Base-by-base conservation (phyloP, 2,329 filamentous ascomycete species). In the Periglandula ipomoeae region DNA sequence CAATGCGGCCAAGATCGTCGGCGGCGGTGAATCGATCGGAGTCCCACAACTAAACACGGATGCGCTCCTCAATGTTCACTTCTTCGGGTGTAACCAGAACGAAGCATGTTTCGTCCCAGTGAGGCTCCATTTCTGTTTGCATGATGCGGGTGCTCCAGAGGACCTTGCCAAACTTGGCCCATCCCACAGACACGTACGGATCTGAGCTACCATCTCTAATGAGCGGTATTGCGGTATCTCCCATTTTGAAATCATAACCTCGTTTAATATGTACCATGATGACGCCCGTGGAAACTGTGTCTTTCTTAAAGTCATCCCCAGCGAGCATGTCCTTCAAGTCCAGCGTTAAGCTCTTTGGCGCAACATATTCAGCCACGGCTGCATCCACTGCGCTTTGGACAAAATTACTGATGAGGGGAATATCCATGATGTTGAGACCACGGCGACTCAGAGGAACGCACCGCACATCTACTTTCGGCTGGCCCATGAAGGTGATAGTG, bases 281-380 rank as follows among this genome's bases (percentile, higher is more conserved):
- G 1, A 87, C 74, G 17, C 85, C 85, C 27, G 78, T 72, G 2
- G 79, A 73, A 26, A 67, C 65, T 0, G 84, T 87, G 53, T 89
- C 84, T 60, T 87, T 87, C 64, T 88, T 89, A 69, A 85, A 88
- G 57, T 89, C 85, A 50, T 87, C 84, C 4, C 85, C 85, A 7
- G 85, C 75, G 11, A 89, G 74, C 81, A 88, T 88, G 51, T 87
- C 83, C 61, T 87, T 86, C 30, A 89, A 68, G 59, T 89, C 81
- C 5, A 89, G 69, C 0, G 85, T 87, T 46, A 88, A 65, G 48
- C 81, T 86, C 66, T 87, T 87, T 0, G 85, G 85, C 0, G 85
- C 85, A 1, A 89, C 85, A 54, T 88, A 89, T 59, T 87, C 79
- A 0, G 84, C 81, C 59, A 87, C 73, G 0, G 85, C 84, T 1